Base-by-base conservation (phyloP, 2,329 filamentous ascomycete genomes). In the Colletotrichum liriopes region DNA sequence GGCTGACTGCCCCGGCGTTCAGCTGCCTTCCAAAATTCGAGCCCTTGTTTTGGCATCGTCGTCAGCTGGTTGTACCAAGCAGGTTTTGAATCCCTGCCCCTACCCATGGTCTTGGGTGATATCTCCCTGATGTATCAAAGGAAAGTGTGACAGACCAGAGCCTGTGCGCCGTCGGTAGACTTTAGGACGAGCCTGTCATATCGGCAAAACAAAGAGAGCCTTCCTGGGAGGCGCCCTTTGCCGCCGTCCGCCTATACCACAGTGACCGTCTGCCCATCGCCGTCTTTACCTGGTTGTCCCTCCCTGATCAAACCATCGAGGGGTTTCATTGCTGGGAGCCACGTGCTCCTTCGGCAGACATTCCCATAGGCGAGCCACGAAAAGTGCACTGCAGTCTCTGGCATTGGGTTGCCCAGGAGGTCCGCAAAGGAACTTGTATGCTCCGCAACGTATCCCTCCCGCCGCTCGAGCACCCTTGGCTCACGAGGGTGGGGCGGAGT, bases 61-160 rank as follows among this genome's bases (percentile, higher is more conserved):
- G 60, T 69, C 60, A 47, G 72, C 64, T 54, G 60, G 35, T 41
- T 39, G 37, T 37, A 20, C 55, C 55, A 65, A 65, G 43, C 60
- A 72, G 60, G 55, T 56, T 72, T 72, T 56, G 35, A 23, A 74
- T 73, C 72, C 72, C 69, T 74, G 64, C 60, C 43, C 49, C 43
- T 64, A 62, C 49, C 55, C 67, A 62, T 71, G 62, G 45, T 39
- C 29, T 62, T 71, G 55, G 37, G 65, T 54, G 54, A 64, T 69
- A 62, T 65, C 32, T 56, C 65, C 49, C 26, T 62, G 23, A 55
- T 65, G 54, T 23, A 56, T 23, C 54, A 39, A 35, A 39, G 54
- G n/a, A 23, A 39, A 37, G 20, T 56, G 72, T 72, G 62, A 63
- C 69, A 65, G 64, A 52, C 39, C 54, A 59, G 54, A 65, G 72